Evolutionary conservation across 139 green algal genomes (phyloP).

Genomic region (Tetraselmis chui): DNA sequence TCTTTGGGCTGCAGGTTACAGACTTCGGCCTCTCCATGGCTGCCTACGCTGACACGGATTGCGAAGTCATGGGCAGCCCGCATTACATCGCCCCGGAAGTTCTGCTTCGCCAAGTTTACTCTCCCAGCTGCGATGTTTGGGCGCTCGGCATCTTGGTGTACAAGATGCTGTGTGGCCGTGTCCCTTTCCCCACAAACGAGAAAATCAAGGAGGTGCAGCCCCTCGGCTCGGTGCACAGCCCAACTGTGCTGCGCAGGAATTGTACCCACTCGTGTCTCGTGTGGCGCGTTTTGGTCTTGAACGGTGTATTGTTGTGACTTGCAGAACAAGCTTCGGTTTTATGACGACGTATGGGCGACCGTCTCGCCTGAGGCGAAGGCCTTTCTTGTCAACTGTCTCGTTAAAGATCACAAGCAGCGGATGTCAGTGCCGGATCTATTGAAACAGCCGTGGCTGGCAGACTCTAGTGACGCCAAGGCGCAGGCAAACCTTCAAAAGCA

Average conservation of each 20-base stretch:
- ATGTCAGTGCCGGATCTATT: not conserved
- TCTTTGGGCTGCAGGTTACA: conserved; percentile 8
- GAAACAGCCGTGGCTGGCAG: not conserved
- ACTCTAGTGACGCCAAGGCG: too few relatives aligned
- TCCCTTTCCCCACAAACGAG: not conserved
- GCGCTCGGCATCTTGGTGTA: conserved; percentile 3
- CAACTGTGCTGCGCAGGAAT: too few relatives aligned
- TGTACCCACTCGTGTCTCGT: not conserved
- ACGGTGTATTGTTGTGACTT: too few relatives aligned
- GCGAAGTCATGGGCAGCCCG: conserved; percentile 1
- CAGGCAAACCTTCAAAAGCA: too few relatives aligned
- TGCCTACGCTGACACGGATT: not conserved
- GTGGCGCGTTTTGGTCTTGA: not conserved
- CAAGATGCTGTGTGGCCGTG: conserved; percentile 9
- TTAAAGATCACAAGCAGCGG: not conserved
- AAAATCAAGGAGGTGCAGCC: conserved; percentile 4
- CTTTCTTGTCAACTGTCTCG: not conserved
- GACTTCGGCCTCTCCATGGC: conserved; percentile 3
- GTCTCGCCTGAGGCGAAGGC: not conserved
- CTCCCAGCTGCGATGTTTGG: conserved; percentile 4
- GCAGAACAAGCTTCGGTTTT: not conserved
- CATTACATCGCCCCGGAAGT: conserved; percentile 10
- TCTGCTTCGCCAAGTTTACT: not conserved
- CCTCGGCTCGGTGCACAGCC: too few relatives aligned
- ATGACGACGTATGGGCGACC: not conserved